phyloP scores from a whole-genome alignment of 371 early-diverging fungal genomes.

The Coemansia sp. region DNA sequence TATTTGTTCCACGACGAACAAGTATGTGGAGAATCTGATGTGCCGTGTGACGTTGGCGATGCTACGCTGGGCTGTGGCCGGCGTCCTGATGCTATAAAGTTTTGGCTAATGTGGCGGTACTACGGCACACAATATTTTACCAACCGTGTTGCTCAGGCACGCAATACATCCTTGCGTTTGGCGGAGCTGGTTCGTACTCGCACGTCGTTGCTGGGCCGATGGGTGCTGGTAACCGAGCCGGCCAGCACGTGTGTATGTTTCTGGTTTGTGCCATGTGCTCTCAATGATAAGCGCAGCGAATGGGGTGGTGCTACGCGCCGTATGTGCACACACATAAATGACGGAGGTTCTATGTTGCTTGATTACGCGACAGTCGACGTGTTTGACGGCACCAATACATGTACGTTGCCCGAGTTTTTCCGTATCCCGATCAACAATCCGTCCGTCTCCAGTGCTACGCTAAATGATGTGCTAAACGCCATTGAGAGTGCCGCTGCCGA shows the following conservation, averaged over 20 bases:
- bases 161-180: slow-evolving; percentile 52
- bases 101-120: slow-evolving; percentile 82
- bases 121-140: slow-evolving; percentile 63
- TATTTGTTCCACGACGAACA: slow-evolving; percentile 72
- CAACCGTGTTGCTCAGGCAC: slow-evolving; percentile 56
- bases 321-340: slow-evolving; percentile 57
- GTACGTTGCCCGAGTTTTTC: slow-evolving; percentile 63
- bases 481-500: slow-evolving; percentile 51
- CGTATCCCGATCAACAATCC: slow-evolving; percentile 73
- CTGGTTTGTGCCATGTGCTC: slow-evolving; percentile 60
- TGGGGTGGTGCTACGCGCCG: slow-evolving; percentile 55
- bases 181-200: slow-evolving; percentile 42
- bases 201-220: slow-evolving; percentile 7
- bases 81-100: slow-evolving; percentile 77
- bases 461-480: slow-evolving; percentile 58
- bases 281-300: background rate
- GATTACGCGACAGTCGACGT: slow-evolving; percentile 55
- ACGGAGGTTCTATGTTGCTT: slow-evolving; percentile 48
- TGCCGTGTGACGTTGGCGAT: slow-evolving; percentile 67
- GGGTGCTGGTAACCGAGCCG: slow-evolving; percentile 49
- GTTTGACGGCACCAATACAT: slow-evolving; percentile 60
- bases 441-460: slow-evolving; percentile 56
- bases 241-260: slow-evolving; percentile 64
- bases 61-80: slow-evolving; percentile 86
- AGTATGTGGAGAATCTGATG: slow-evolving; percentile 8